A percentile compares a stretch with the other conserved stretches of the same genome.
phyloP scores from a whole-genome alignment of 164 flowering plant species.

The Annona cherimola region DNA sequence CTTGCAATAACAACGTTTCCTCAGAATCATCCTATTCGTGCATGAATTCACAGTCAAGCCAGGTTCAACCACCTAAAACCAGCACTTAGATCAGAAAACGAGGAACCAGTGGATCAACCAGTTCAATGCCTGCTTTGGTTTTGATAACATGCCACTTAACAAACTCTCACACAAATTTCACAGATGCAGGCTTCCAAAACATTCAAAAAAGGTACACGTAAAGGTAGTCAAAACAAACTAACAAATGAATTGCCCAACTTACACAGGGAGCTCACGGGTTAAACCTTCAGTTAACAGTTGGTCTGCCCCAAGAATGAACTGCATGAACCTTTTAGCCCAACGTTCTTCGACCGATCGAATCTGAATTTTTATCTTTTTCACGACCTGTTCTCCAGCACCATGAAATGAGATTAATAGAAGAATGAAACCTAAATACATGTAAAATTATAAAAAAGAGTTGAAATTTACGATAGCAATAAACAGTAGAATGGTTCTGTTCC shows the following conservation, averaged over 20 bases:
- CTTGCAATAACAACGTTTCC: too few species aligned
- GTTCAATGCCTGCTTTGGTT: too few species aligned
- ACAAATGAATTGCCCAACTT: slow-evolving; percentile 25
- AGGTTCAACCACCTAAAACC: too few species aligned
- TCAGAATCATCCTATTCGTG: too few species aligned
- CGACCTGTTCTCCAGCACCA: slow-evolving; percentile 38
- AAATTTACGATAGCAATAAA: too few species aligned
- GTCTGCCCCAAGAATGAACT: slow-evolving; percentile 58
- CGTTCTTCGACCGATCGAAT: slow-evolving; percentile 52
- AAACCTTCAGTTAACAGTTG: slow-evolving; percentile 71
- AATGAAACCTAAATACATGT: background rate
- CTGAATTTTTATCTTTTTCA: slow-evolving; percentile 43
- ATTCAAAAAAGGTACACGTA: background rate
- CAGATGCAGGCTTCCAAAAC: background rate
- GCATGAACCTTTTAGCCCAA: slow-evolving; percentile 69
- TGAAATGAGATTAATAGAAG: background rate
- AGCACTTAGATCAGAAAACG: too few species aligned
- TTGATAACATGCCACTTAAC: background rate
- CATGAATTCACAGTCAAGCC: too few species aligned
- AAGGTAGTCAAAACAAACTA: background rate
- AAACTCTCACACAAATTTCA: background rate
- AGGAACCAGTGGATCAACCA: too few species aligned
- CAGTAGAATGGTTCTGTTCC: background rate
- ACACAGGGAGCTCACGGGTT: slow-evolving; percentile 88
- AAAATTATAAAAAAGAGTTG: background rate